Conservation (phyloP, 768 basidiomycete genomes). For the Macrolepiota dolichaula region DNA sequence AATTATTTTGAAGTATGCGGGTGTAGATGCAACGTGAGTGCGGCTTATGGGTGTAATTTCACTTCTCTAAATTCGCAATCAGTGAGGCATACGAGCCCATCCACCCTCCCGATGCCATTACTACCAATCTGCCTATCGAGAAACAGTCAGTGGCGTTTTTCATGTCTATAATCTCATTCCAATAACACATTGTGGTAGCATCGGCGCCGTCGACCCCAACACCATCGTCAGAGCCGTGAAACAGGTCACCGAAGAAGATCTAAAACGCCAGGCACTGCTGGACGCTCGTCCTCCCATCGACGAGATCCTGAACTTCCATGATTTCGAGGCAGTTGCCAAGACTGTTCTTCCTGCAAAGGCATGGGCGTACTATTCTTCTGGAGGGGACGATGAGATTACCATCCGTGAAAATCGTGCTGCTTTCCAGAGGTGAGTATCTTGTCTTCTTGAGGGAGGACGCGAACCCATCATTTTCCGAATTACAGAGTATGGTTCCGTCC, state of each 20-base stretch:
- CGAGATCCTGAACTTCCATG: conserved; percentile 87
- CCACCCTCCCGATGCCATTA: conserved; percentile 82
- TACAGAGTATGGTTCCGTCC: conserved; percentile 87
- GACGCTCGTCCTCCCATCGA: conserved; percentile 67
- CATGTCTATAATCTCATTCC: neutral
- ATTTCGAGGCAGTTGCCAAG: conserved; percentile 90
- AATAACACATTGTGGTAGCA: conserved; percentile 27
- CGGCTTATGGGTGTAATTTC: neutral
- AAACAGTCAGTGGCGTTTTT: conserved; percentile 59
- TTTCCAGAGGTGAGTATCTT: conserved; percentile 67
- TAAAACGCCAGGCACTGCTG: conserved; percentile 58
- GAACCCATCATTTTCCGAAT: conserved; percentile 2
- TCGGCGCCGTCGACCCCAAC: conserved; percentile 68
- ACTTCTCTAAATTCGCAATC: conserved; percentile 2
- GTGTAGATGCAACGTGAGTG: conserved; percentile 81
- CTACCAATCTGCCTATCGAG: conserved; percentile 72
- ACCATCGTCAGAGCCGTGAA: conserved; percentile 64
- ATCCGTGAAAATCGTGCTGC: conserved; percentile 86
- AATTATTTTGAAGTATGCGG: conserved; percentile 86
- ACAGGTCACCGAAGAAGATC: conserved; percentile 67
- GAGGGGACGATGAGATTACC: conserved; percentile 93
- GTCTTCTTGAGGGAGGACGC: neutral
- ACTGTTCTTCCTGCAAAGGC: conserved; percentile 80
- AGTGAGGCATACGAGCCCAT: conserved; percentile 85
- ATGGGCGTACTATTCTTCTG: conserved; percentile 96